A percentile compares a stretch with the other conserved stretches of the same genome.
phyloP scores from a whole-genome alignment of 2,329 filamentous ascomycete species.

The Fusarium xyrophilum region DNA sequence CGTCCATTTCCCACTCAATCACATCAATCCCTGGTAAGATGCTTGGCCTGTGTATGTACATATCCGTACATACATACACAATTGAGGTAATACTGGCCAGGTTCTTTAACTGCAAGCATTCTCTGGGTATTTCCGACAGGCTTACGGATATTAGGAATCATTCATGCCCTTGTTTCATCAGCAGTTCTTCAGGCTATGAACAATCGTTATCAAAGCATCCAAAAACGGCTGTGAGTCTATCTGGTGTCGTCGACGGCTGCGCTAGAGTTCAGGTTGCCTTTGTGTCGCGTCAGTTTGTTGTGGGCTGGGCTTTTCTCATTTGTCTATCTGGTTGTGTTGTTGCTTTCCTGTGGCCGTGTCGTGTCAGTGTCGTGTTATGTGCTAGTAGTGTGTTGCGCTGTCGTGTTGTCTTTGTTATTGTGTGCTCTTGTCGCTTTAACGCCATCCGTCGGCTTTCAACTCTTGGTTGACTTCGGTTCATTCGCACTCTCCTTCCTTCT shows the following conservation, averaged over 20 bases:
- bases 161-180: neutral
- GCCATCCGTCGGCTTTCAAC: slow-evolving; percentile 24
- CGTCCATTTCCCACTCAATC: slow-evolving; percentile 1
- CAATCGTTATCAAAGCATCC: neutral
- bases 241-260: slow-evolving; percentile 10
- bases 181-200: slow-evolving; percentile 1
- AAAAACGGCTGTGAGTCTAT: neutral
- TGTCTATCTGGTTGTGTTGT: slow-evolving; percentile 27
- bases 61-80: neutral
- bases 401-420: slow-evolving; percentile 37
- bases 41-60: slow-evolving; percentile 1
- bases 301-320: slow-evolving; percentile 19
- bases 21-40: slow-evolving; percentile 5
- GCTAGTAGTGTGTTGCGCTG: slow-evolving; percentile 37
- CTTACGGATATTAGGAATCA: neutral
- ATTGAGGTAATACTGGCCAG: slow-evolving; percentile 2
- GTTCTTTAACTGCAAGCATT: slow-evolving; percentile 9
- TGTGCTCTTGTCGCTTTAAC: slow-evolving; percentile 32
- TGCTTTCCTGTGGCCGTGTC: slow-evolving; percentile 29
- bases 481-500: slow-evolving; percentile 34
- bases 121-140: slow-evolving; percentile 3
- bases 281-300: slow-evolving; percentile 33
- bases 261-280: slow-evolving; percentile 12
- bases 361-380: slow-evolving; percentile 37
- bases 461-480: slow-evolving; percentile 11